Evolutionary conservation across 73 alveolate species (phyloP), one percentile per base, ranked within the genome.

Genomic region (Paramecium octaurelia): DNA sequence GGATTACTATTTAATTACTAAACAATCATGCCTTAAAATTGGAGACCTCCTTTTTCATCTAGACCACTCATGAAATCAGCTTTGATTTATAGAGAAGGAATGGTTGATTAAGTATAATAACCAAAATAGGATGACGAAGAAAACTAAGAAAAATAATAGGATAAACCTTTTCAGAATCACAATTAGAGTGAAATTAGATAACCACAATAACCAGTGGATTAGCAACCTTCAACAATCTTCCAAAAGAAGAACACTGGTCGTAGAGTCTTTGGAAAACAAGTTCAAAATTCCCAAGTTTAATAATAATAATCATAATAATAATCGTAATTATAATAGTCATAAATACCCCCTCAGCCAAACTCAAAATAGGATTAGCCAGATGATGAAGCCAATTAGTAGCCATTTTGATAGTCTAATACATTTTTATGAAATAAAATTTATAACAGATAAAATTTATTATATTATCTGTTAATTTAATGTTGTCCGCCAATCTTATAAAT

Each of bases 31-130:
- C 87, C 87, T 21, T 34, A 73, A 73, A 40, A 73, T 18, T 73
- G 87, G 87, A 73, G 87, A 36, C 87, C 87, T 29, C 87, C 87
- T 6, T 73, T 73, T 35, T 36, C 60, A 16, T 34, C 87, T 12
- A 73, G 87, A 36, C 16, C 16, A 18, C 36, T 73, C 5, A 14
- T 36, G 20, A 34, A 23, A 73, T 35, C 14, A 16, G 21, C 60
- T 38, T 38, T 73, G 12, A 73, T 73, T 40, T 73, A 36, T 38
- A 73, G 27, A 73, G 9, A 14, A 34, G 84, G 50, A 24, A 68
- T 68, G 46, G 34, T 0, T 68, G 40, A 68, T 11, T 12, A 68
- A 27, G 24, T 20, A 68, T 27, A 27, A 8, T 12, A 23, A 31
- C 35, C 34, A 54, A 54, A 54, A 23, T 20, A 73, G n/a, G 59